Conservation (phyloP, 345 rosid species). For the Dipteronia dyeriana region DNA sequence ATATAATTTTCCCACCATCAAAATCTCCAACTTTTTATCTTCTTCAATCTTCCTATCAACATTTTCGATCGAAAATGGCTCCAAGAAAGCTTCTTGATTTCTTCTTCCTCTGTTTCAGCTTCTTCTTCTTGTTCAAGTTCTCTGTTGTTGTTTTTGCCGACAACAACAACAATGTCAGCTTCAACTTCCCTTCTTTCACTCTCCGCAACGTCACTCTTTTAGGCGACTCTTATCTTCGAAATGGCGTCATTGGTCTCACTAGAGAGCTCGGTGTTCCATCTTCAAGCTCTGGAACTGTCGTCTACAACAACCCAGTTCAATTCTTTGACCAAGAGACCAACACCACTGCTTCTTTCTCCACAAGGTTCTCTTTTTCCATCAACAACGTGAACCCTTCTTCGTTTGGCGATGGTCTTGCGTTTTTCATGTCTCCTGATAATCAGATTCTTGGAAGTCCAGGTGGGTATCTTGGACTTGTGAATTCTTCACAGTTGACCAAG, state of each 20-base stretch:
- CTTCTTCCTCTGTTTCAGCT: slow-evolving; percentile 38
- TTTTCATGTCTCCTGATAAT: slow-evolving; percentile 79
- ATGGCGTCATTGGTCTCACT: slow-evolving; percentile 85
- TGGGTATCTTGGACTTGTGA: slow-evolving; percentile 77
- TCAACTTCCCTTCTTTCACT: slow-evolving; percentile 59
- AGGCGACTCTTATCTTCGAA: slow-evolving; percentile 81
- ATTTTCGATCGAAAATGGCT: slow-evolving; percentile 23
- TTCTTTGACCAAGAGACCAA: slow-evolving; percentile 74
- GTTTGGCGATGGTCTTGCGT: slow-evolving; percentile 81
- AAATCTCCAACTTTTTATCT: background rate
- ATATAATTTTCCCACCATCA: slow-evolving; percentile 38
- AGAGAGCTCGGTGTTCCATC: slow-evolving; percentile 79
- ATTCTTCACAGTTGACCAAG: slow-evolving; percentile 69
- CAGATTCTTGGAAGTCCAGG: slow-evolving; percentile 79
- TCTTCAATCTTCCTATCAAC: background rate
- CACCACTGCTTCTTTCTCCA: slow-evolving; percentile 78
- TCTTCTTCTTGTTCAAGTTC: slow-evolving; percentile 25
- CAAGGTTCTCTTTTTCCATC: slow-evolving; percentile 76
- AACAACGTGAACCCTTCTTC: slow-evolving; percentile 57
- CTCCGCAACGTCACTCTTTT: slow-evolving; percentile 86
- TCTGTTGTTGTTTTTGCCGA: slow-evolving; percentile 22
- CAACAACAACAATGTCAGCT: slow-evolving; percentile 32
- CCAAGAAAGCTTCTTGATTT: slow-evolving; percentile 52
- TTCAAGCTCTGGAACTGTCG: slow-evolving; percentile 75
- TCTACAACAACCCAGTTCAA: slow-evolving; percentile 68